Percentiles rank a stretch among this genome's conserved stretches.
Evolutionary conservation across 2,329 filamentous ascomycete species (phyloP).

Genomic region (Colletotrichum euphorbiae): DNA sequence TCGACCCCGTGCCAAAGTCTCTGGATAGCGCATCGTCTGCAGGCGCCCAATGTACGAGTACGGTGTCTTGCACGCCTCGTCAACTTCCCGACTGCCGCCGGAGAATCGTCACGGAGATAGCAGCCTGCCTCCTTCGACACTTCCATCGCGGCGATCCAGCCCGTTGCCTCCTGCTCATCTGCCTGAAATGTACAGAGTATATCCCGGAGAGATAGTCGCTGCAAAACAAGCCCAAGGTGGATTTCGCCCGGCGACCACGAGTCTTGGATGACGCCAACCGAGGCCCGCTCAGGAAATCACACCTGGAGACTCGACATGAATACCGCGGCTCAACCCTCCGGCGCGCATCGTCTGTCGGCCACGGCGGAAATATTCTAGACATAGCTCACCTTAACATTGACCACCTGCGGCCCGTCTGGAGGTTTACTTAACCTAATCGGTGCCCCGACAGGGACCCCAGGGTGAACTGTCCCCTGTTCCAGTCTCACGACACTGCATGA

Average conservation of each 20-base stretch:
- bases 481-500: slow-evolving; percentile 31
- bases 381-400: slow-evolving; percentile 10
- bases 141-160: slow-evolving; percentile 13
- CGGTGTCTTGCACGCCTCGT: background rate
- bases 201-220: slow-evolving; percentile 16
- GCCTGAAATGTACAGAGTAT: slow-evolving; percentile 7
- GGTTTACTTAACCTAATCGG: slow-evolving; percentile 7
- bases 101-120: background rate
- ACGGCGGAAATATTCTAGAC: slow-evolving; percentile 3
- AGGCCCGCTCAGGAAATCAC: slow-evolving; percentile 17
- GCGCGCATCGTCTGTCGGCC: slow-evolving; percentile 6
- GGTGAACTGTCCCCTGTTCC: slow-evolving; percentile 25
- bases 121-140: background rate
- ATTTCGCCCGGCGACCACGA: slow-evolving; percentile 20
- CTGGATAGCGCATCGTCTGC: background rate
- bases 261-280: slow-evolving; percentile 31
- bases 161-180: background rate
- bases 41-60: no score
- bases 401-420: slow-evolving; percentile 18
- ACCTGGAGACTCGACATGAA: background rate
- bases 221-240: slow-evolving; percentile 26
- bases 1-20: background rate
- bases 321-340: background rate
- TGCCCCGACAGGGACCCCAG: slow-evolving; percentile 19
- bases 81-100: background rate